Evolutionary conservation across 345 rosid species (phyloP).

Genomic region (Eucalyptus erythrocorys): DNA sequence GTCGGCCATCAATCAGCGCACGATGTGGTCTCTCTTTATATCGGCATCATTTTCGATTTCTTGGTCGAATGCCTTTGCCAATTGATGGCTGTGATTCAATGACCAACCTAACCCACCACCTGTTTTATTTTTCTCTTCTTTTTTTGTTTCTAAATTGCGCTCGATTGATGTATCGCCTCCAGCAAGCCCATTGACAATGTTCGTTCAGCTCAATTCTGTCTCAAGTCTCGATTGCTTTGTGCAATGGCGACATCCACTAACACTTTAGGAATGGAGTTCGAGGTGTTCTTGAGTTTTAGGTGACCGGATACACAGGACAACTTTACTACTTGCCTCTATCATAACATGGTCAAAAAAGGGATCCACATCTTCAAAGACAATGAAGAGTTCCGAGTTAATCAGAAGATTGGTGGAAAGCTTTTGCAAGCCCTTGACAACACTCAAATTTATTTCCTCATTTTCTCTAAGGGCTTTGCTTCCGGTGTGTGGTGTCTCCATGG

Average conservation of each 20-base stretch:
- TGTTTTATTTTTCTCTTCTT: background rate
- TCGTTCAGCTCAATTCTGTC: background rate
- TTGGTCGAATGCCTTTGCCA: background rate
- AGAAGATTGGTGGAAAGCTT: background rate
- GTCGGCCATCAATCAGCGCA: background rate
- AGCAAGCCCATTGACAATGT: background rate
- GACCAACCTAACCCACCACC: background rate
- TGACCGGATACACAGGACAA: background rate
- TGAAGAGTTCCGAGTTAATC: background rate
- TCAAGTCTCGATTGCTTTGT: background rate
- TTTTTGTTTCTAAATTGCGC: no score
- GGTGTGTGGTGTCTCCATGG: background rate
- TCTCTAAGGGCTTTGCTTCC: background rate
- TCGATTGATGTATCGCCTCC: no score
- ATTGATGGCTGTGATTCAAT: background rate
- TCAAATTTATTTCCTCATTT: background rate
- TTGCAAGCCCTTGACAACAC: background rate
- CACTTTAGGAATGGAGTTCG: background rate
- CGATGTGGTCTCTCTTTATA: background rate
- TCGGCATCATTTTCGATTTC: background rate
- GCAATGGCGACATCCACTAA: background rate
- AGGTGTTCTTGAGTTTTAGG: background rate
- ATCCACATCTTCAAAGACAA: fast-evolving
- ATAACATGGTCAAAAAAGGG: background rate
- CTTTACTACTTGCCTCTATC: background rate